These are phyloP conservation scores for Peterozyma xylosa DNA, from an alignment of 805 yeast species.

Conservation along the genomic window DNA sequence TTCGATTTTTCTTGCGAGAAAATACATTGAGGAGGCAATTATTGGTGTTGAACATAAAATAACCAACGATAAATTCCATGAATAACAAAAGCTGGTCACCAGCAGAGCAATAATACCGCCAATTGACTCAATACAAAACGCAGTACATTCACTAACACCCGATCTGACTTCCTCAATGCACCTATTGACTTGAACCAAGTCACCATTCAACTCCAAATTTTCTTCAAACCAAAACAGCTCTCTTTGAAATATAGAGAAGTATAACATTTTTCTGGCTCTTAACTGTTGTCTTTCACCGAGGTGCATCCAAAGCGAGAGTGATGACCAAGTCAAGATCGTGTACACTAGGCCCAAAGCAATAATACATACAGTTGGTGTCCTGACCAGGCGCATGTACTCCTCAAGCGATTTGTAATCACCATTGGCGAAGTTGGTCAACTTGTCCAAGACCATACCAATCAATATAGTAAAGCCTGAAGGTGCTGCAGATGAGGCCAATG, in stretches of 20 bases:
- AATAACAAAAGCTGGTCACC: conserved; percentile 61
- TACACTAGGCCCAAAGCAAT: conserved; percentile 39
- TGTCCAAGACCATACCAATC: conserved; percentile 56
- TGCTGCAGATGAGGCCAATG: conserved; percentile 44
- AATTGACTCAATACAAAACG: conserved; percentile 43
- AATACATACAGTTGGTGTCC: conserved; percentile 26
- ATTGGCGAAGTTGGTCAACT: conserved; percentile 24
- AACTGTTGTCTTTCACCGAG: conserved; percentile 67
- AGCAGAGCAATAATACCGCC: conserved; percentile 48
- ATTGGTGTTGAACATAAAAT: conserved; percentile 72
- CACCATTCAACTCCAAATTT: conserved; percentile 50
- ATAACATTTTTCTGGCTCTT: conserved; percentile 42
- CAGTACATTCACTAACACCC: conserved; percentile 62
- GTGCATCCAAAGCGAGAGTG: conserved; percentile 54
- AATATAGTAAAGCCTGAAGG: conserved; percentile 58
- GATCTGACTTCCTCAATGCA: conserved; percentile 67
- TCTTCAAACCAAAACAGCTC: conserved; percentile 59
- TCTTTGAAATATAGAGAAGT: conserved; percentile 34
- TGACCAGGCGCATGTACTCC: conserved; percentile 29
- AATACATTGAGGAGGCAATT: conserved; percentile 38
- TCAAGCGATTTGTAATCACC: conserved; percentile 22
- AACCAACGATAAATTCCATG: conserved; percentile 82
- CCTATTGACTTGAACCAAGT: conserved; percentile 56
- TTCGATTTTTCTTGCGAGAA: conserved; percentile 45
- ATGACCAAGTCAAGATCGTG: conserved; percentile 40